Conservation (phyloP, 768 basidiomycete species). For the Dendrothele bispora region DNA sequence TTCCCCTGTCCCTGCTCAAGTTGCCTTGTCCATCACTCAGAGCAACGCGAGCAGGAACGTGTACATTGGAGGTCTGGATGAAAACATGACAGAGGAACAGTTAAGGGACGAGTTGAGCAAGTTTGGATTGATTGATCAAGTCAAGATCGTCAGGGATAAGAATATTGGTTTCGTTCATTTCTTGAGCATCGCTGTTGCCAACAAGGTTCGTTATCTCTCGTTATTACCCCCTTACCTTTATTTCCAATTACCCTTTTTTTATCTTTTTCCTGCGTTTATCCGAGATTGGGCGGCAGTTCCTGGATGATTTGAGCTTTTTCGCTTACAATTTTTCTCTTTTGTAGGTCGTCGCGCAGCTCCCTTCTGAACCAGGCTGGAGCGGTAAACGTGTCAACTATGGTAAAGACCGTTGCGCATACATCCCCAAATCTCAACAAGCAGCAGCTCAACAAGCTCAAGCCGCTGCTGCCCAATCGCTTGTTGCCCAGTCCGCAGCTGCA, state of each 20-base stretch:
- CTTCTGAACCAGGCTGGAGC: slow-evolving; percentile 89
- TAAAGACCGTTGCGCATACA: slow-evolving; percentile 97
- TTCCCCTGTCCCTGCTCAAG: slow-evolving; percentile 81
- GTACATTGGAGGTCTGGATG: slow-evolving; percentile 92
- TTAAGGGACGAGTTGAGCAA: slow-evolving; percentile 88
- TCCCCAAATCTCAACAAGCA: slow-evolving; percentile 92
- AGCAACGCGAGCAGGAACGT: slow-evolving; percentile 95
- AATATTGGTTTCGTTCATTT: slow-evolving; percentile 99
- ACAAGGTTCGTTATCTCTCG: slow-evolving; percentile 73
- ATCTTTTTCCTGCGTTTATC: too few species aligned
- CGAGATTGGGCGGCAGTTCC: too few species aligned
- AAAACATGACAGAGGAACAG: slow-evolving; percentile 87
- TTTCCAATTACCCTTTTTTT: slow-evolving; percentile 6
- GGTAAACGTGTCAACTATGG: slow-evolving; percentile 98
- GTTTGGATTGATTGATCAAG: slow-evolving; percentile 97
- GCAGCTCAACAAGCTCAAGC: slow-evolving; percentile 86
- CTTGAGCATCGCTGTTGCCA: slow-evolving; percentile 90
- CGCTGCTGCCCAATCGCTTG: slow-evolving; percentile 75
- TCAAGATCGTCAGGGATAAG: slow-evolving; percentile 99
- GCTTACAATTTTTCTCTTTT: too few species aligned
- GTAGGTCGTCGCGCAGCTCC: slow-evolving; percentile 91
- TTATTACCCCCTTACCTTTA: not conserved
- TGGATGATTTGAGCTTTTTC: too few species aligned
- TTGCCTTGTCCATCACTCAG: slow-evolving; percentile 86
- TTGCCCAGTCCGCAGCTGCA: slow-evolving; percentile 48